Evolutionary conservation across 2,329 filamentous ascomycete genomes (phyloP), one percentile per base, ranked within the genome.

Genomic region (Hypoxylon sp.): DNA sequence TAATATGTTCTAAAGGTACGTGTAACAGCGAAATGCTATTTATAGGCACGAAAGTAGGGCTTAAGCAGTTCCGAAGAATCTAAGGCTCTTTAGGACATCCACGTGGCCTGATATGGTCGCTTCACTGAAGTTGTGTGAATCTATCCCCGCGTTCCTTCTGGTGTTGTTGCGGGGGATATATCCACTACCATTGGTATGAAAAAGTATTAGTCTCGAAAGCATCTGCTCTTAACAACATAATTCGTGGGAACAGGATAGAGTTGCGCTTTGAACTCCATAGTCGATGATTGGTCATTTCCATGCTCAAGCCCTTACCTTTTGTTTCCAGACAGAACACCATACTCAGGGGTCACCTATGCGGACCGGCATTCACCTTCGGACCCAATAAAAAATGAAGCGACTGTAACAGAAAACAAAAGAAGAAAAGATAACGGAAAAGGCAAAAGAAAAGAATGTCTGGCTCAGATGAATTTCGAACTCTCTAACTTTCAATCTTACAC

Each of bases 1-100:
- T 21, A 13, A n/a, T 31, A 39, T 19, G 31, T 24, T 39, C 13
- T 32, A 7, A 42, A 54, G 13, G 15, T 31, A 42, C 37, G 19
- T 44, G 17, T 44, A 17, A 44, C 17, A 44, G 8, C 4, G 17
- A 17, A 39, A 21, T 13, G n/a, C 53, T 56, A 56, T 56, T 46
- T 31, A 56, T 56, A 56, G 53, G 24, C 29, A 56, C 29, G 53
- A 56, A 44, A 39, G 24, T 29, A 29, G 35, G 35, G 42, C 53
- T 56, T 56, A 17, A 44, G 37, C 53, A 56, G 53, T 13, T 10
- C 39, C 37, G n/a, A 56, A 56, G 53, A 56, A 39, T 42, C 27
- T 46, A 27, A 31, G 24, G 24, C 35, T 46, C 21, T 56, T 21
- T 31, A 56, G 21, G 29, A 32, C 24, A 39, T 56, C 53, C 53